Conservation (phyloP, 164 flowering plant species). For the Pachysandra terminalis region DNA sequence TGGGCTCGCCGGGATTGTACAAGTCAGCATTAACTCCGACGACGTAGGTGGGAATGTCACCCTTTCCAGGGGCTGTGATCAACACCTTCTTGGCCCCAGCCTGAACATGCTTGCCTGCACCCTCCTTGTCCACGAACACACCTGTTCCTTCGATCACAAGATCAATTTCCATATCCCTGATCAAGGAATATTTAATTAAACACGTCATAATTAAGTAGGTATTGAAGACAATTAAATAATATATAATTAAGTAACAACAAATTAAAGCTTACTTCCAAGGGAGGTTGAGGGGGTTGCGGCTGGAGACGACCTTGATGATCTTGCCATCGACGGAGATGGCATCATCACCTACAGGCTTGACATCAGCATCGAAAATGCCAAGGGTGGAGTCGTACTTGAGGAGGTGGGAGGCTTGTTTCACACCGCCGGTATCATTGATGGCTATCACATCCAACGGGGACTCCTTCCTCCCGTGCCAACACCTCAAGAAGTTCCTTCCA, state of each 20-base stretch:
- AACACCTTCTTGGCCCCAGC: conserved; percentile 99
- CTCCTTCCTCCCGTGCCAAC: conserved; percentile 97
- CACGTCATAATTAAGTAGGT: neutral
- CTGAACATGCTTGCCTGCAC: conserved; percentile 92
- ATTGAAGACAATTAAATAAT: too few species aligned
- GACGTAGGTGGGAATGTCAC: conserved; percentile 96
- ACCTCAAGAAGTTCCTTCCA: conserved; percentile 97
- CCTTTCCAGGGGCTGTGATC: conserved; percentile 88
- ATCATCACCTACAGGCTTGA: conserved; percentile 63
- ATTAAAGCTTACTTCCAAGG: conserved; percentile 71
- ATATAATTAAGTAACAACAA: neutral
- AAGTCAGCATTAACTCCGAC: conserved; percentile 89
- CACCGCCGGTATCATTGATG: conserved; percentile 97
- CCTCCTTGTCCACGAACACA: conserved; percentile 93
- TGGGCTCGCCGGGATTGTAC: conserved; percentile 61
- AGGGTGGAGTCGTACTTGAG: conserved; percentile 98
- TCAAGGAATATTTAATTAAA: too few species aligned
- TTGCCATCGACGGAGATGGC: conserved; percentile 93
- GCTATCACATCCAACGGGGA: conserved; percentile 86
- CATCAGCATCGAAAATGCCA: conserved; percentile 93
- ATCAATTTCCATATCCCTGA: conserved; percentile 79
- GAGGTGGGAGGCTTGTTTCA: conserved; percentile 97
- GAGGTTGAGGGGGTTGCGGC: conserved; percentile 79
- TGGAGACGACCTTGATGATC: conserved; percentile 76
- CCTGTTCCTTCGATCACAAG: conserved; percentile 97